Evolutionary conservation across 1,284 basidiomycete species (phyloP).

Genomic region (Microbotryum silenes-acaulis): DNA sequence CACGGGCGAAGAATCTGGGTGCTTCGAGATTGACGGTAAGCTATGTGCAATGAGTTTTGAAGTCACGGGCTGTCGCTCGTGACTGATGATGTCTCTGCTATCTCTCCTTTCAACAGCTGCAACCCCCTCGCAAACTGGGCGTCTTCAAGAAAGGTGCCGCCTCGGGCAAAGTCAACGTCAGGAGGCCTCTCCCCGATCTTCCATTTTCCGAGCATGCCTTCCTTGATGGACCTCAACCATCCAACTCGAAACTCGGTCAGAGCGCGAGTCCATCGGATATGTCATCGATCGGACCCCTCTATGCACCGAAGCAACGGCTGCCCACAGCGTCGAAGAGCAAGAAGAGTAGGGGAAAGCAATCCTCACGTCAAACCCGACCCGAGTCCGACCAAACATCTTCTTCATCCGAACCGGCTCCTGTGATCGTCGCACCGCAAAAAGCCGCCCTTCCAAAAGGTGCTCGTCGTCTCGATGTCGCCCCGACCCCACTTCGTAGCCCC

Average conservation of each 20-base stretch:
- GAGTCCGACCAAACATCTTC: not conserved
- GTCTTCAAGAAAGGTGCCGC: conserved; percentile 30
- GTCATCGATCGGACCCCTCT: not conserved
- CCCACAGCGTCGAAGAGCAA: conserved; percentile 5
- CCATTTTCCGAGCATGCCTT: conserved; percentile 27
- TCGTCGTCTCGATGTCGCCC: no score
- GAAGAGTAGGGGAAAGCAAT: not conserved
- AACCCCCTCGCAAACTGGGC: conserved; percentile 14
- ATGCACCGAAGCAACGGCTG: not conserved
- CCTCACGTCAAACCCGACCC: not conserved
- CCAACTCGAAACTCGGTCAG: not conserved
- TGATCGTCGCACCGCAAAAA: no score
- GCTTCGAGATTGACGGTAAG: conserved; percentile 16
- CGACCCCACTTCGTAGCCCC: no score
- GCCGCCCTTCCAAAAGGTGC: no score
- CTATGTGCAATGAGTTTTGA: not conserved
- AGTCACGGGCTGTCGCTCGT: not conserved
- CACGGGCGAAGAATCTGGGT: conserved; percentile 7
- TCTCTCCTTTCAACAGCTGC: conserved; percentile 9
- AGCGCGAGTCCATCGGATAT: not conserved
- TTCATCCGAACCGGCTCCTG: not conserved
- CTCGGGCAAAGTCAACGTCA: conserved; percentile 15
- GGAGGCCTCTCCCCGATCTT: conserved; percentile 13
- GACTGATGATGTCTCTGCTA: no score
- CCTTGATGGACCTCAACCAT: conserved; percentile 11